Evolutionary conservation across 306 rosid genomes (phyloP).

Genomic region (Begonia masoniana): DNA sequence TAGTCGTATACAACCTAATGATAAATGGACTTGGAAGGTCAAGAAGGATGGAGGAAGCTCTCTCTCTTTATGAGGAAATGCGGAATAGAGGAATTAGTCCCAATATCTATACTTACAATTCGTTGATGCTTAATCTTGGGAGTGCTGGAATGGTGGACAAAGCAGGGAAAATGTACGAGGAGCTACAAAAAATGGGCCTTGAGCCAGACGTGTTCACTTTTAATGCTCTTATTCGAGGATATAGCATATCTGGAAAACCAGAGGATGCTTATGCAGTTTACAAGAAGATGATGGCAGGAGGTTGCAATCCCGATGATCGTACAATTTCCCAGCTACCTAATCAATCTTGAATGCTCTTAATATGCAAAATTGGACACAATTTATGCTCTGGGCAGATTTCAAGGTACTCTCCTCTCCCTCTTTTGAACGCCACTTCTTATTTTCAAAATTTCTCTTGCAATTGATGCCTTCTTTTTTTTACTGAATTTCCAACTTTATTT

Average conservation of each 20-base stretch:
- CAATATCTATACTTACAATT: slow-evolving; percentile 76
- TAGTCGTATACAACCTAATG: slow-evolving; percentile 57
- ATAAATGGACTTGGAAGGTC: slow-evolving; percentile 80
- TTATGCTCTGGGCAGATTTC: background rate
- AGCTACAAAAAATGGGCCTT: slow-evolving; percentile 54
- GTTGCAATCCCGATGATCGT: slow-evolving; percentile 66
- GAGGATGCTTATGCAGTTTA: slow-evolving; percentile 67
- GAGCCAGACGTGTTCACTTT: slow-evolving; percentile 88
- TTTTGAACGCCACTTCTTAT: too few species aligned
- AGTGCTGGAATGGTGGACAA: slow-evolving; percentile 69
- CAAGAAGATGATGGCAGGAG: slow-evolving; percentile 81
- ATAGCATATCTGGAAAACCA: slow-evolving; percentile 49
- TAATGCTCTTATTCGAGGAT: slow-evolving; percentile 88
- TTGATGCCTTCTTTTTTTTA: too few species aligned
- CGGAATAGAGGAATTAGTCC: slow-evolving; percentile 49
- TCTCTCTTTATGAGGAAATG: slow-evolving; percentile 65
- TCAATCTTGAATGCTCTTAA: slow-evolving; percentile 12
- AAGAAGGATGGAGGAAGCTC: slow-evolving; percentile 53
- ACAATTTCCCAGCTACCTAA: slow-evolving; percentile 87
- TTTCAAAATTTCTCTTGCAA: too few species aligned
- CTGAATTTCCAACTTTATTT: too few species aligned
- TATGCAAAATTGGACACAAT: background rate
- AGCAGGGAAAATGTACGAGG: slow-evolving; percentile 65
- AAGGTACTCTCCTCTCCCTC: too few species aligned
- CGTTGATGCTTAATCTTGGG: slow-evolving; percentile 68